These are phyloP conservation scores for Arthrobotrys entomopaga DNA, from an alignment of 2,329 filamentous ascomycete species.

Conservation along the genomic window DNA sequence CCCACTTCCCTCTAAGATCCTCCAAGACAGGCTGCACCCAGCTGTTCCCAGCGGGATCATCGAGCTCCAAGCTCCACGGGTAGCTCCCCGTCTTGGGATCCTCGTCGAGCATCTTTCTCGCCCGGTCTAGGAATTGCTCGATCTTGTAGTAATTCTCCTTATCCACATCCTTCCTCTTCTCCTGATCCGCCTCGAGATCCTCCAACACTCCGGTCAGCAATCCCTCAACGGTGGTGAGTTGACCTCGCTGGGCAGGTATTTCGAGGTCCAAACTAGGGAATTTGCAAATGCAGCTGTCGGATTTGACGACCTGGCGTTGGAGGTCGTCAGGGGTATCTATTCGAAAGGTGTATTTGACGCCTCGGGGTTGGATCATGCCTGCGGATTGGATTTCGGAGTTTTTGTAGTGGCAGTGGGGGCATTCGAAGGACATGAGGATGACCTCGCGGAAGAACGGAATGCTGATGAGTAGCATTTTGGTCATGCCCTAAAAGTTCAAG, in stretches of 20 bases:
- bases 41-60: slow-evolving; percentile 94
- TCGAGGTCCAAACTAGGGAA: slow-evolving; percentile 93
- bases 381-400: slow-evolving; percentile 96
- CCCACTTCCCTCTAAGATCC: slow-evolving; percentile 85
- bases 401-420: slow-evolving; percentile 85
- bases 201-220: slow-evolving; percentile 80
- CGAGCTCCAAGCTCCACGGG: slow-evolving; percentile 86
- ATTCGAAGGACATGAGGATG: slow-evolving; percentile 95
- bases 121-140: slow-evolving; percentile 76
- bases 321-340: slow-evolving; percentile 79
- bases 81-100: slow-evolving; percentile 64
- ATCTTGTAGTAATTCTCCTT: slow-evolving; percentile 84
- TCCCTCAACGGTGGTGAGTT: slow-evolving; percentile 93
- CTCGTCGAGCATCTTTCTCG: slow-evolving; percentile 78
- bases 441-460: slow-evolving; percentile 98
- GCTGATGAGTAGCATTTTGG: slow-evolving; percentile 84
- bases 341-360: slow-evolving; percentile 82
- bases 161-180: slow-evolving; percentile 78
- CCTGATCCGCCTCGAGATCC: slow-evolving; percentile 83
- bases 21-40: slow-evolving; percentile 90
- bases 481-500: slow-evolving; percentile 75
- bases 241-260: slow-evolving; percentile 87
- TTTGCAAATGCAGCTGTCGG: slow-evolving; percentile 84
- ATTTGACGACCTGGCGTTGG: slow-evolving; percentile 88
- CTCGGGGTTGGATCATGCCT: slow-evolving; percentile 88